Evolutionary conservation across 2,329 filamentous ascomycete species (phyloP).

Genomic region (Escovopsis sp.): DNA sequence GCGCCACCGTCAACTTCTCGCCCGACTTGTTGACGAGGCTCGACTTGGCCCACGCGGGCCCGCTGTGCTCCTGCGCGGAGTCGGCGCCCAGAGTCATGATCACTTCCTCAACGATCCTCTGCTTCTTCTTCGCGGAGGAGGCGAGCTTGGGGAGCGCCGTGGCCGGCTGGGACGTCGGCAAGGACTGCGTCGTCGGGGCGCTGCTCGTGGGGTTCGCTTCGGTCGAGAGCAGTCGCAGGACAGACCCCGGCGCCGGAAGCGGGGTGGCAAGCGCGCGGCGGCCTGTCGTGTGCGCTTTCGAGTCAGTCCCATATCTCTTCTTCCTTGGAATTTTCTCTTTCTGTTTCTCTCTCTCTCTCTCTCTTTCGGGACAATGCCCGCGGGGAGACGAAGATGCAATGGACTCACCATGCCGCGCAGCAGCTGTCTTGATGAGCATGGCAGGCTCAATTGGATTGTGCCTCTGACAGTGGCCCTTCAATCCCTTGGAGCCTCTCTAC

Average conservation of each 20-base stretch:
- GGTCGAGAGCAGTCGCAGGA: slow-evolving; percentile 20
- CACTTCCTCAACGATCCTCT: slow-evolving; percentile 18
- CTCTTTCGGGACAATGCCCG: no score
- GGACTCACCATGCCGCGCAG: slow-evolving; percentile 38
- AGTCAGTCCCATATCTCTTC: not conserved
- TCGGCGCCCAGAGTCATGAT: slow-evolving; percentile 21
- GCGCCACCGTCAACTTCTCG: slow-evolving; percentile 21
- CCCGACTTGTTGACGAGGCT: slow-evolving; percentile 19
- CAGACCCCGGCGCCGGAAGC: slow-evolving; percentile 16
- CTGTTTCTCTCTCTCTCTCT: no score
- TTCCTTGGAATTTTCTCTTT: no score
- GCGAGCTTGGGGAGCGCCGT: slow-evolving; percentile 11
- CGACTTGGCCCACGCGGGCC: slow-evolving; percentile 18
- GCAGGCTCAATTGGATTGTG: slow-evolving; percentile 11
- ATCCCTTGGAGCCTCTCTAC: no score
- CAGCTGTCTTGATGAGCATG: slow-evolving; percentile 43
- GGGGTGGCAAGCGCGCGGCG: slow-evolving; percentile 35
- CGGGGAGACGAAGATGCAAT: not conserved
- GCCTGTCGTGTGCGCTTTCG: slow-evolving; percentile 23
- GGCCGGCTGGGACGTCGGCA: slow-evolving; percentile 9
- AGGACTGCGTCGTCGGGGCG: slow-evolving; percentile 7
- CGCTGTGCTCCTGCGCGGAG: slow-evolving; percentile 20
- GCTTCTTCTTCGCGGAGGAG: slow-evolving; percentile 18
- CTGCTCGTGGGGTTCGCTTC: slow-evolving; percentile 9
- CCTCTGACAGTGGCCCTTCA: slow-evolving; percentile 2